phyloP scores from a whole-genome alignment of 2,329 filamentous ascomycete species.

The Leptographium procerum region DNA sequence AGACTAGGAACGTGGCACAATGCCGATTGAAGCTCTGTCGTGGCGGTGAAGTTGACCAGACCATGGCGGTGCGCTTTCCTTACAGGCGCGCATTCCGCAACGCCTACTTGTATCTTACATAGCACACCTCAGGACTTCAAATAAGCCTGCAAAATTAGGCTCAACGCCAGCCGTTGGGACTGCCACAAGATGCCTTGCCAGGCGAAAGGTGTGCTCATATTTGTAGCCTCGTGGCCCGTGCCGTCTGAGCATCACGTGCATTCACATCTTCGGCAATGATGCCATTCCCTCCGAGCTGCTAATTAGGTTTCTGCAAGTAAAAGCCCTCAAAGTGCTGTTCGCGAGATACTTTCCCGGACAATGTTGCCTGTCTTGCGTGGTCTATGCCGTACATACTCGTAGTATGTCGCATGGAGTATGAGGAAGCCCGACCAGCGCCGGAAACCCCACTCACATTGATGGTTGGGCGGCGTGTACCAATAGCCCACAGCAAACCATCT shows the following conservation, averaged over 20 bases:
- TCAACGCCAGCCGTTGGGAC: not conserved
- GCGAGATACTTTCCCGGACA: not conserved
- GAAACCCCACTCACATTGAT: not conserved
- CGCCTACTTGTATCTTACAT: no score
- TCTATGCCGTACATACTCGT: no score
- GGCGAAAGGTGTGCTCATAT: not conserved
- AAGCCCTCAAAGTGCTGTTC: not conserved
- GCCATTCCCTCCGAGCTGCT: no score
- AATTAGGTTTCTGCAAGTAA: not conserved
- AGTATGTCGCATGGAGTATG: no score
- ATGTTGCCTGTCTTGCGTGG: not conserved
- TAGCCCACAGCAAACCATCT: no score
- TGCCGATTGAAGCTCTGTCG: not conserved
- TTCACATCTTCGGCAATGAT: no score
- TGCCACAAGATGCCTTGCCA: not conserved
- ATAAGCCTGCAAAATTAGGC: no score
- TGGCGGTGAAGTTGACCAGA: not conserved
- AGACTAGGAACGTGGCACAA: no score
- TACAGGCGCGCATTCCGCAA: no score
- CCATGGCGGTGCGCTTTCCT: not conserved
- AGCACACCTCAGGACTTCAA: not conserved
- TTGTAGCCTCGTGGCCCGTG: not conserved
- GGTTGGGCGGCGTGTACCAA: not conserved
- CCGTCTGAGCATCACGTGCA: no score
- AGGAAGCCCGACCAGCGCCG: not conserved